Base-by-base conservation (phyloP, 768 basidiomycete species). In the Macrolepiota dolichaula region DNA sequence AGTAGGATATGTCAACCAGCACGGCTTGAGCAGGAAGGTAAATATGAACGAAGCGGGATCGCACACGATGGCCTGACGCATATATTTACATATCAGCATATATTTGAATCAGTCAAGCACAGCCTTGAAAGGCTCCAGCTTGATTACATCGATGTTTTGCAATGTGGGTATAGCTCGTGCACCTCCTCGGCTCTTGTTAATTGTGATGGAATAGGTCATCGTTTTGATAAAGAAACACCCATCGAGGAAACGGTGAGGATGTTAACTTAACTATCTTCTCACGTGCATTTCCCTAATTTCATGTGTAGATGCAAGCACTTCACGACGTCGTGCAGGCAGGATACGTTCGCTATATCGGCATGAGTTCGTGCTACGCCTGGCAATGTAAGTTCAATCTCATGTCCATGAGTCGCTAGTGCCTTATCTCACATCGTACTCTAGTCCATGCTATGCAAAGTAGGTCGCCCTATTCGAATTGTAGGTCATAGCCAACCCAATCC, bases 91-190 rank as follows among this genome's bases (percentile, higher is more conserved):
- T 19, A 44, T n/a, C 7, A 44, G 84, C 83, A 87, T 66, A 91
- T 92, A 44, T 92, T 93, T 65, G 87, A 86, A 36, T 76, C 85
- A 0, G 81, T 87, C 32, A 85, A 86, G 66, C 72, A 76, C 12
- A 85, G 84, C 50, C 70, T 92, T 63, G 72, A 87, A 67, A 79
- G 90, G 12, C 77, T 93, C 1, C 87, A 91, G 51, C 70, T 90
- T 29, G 90, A 92, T 54, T 90, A 91, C 62, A 79, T 93, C 66
- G 91, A 92, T 67, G 73, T 92, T 1, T 72, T 91, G 5, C 91
- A 92, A 76, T 88, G 87, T 79, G 66, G 63, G 77, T 55, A 4
- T 7, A 22, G 7, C 1, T 24, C 2, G 7, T 22, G 2, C 13
- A 27, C 11, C 7, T 49, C 24, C 4, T 4, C 12, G 11, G 19